Evolutionary conservation across 352 stramenopile genomes (phyloP).

Genomic region (Pilasporangium apinafurcum): DNA sequence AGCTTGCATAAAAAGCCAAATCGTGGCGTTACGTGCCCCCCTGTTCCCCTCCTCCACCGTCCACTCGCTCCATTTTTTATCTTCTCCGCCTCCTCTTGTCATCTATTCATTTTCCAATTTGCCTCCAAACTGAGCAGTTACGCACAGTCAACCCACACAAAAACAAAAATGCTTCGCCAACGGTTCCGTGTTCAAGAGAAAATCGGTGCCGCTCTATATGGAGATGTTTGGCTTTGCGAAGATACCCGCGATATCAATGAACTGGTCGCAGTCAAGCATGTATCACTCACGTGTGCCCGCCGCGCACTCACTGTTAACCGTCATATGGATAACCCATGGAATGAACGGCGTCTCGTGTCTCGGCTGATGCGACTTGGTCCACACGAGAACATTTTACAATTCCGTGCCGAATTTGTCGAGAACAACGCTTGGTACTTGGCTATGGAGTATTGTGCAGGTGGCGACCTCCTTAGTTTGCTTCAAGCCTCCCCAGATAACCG

Average conservation of each 20-base stretch:
- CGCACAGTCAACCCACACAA: too few relatives aligned
- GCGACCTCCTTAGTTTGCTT: constrained; percentile 33
- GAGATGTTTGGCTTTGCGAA: constrained; percentile 32
- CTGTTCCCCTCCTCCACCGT: too few relatives aligned
- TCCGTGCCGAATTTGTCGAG: constrained; percentile 33
- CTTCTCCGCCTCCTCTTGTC: too few relatives aligned
- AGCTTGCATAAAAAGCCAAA: too few relatives aligned
- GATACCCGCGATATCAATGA: constrained; percentile 16
- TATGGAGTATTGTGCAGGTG: constrained; percentile 43
- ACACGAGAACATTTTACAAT: constrained; percentile 39
- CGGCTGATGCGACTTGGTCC: constrained; percentile 13
- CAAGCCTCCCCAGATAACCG: constrained; percentile 13
- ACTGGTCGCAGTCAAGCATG: constrained; percentile 45
- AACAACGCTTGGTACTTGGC: constrained; percentile 39
- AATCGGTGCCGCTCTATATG: constrained; percentile 32
- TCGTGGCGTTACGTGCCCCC: too few relatives aligned
- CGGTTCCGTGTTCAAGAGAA: constrained; percentile 14
- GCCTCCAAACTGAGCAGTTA: too few relatives aligned
- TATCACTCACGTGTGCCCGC: constrained; percentile 19
- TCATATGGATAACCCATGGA: constrained; percentile 40
- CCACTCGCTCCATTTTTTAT: too few relatives aligned
- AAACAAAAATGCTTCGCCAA: constrained; percentile 9
- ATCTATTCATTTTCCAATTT: too few relatives aligned
- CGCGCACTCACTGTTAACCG: constrained; percentile 11
- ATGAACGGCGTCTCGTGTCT: constrained; percentile 17